Base-by-base conservation (phyloP, 768 basidiomycete species). In the Neoboletus subvelutipes region DNA sequence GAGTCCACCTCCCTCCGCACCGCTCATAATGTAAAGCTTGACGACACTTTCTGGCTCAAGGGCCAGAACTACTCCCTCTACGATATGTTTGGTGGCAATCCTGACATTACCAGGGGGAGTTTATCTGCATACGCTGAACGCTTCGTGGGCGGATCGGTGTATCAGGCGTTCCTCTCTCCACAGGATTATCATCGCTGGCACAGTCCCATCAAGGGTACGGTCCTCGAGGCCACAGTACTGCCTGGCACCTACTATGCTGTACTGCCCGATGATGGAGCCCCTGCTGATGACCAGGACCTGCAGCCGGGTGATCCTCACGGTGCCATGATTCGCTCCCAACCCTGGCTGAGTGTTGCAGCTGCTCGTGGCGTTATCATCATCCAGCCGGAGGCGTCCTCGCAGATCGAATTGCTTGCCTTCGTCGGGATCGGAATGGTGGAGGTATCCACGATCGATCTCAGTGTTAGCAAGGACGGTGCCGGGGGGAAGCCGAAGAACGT, bases 21-120 rank as follows among this genome's bases (percentile, higher is more conserved):
- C 67, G 73, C 58, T 70, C 13, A 50, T 26, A 60, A 79, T 45
- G 76, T 83, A 37, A 59, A 80, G 43, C 65, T 60, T 4, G 59
- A 69, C 8, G 82, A 83, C 45, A 64, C 64, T 22, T 85, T 87
- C 69, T 87, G 83, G 83, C 67, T 84, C 68, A 86, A 87, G 63
- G 77, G 72, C 9, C 75, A 85, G 60, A 75, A 77, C 0, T 86
- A 87, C 71, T 85, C 84, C 6, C 78, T 86, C 45, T 50, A 64
- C 18, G 76, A 84, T 63, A 83, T 86, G 73, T 76, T 86, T 15
- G 68, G 75, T 24, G 37, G 53, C 18, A 5, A 33, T 15, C 43
- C 24, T 9, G 43, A 15, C 24, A 18, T 26, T 17, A 26, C 15
- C 42, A 1, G 4, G 8, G 24, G 3, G 24, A 43, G 45, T 28